These are phyloP conservation scores for Collybia sp. DNA, from an alignment of 768 basidiomycete genomes.

Conservation along the genomic window DNA sequence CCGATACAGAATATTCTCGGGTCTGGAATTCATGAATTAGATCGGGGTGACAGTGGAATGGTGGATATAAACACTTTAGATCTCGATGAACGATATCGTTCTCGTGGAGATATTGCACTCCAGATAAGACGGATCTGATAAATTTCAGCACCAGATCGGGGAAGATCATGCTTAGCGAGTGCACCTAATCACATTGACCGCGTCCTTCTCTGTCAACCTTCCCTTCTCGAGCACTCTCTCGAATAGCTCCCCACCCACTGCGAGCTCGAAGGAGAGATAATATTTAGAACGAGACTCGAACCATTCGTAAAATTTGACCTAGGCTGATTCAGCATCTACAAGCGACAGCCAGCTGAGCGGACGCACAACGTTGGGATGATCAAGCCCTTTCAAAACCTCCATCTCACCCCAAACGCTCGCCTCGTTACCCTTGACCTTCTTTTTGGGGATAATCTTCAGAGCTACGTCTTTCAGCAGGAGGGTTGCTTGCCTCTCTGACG, in stretches of 20 bases:
- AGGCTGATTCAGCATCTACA: neutral
- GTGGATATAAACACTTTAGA: conserved; percentile 57
- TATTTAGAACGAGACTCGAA: conserved; percentile 94
- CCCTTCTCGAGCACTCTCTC: conserved; percentile 81
- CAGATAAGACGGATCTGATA: conserved; percentile 75
- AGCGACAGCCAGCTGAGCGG: conserved; percentile 21
- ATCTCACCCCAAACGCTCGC: conserved; percentile 89
- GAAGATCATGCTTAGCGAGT: conserved; percentile 19
- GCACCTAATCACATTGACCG: conserved; percentile 69
- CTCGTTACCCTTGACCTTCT: conserved; percentile 92
- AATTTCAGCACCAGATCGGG: neutral
- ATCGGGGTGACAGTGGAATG: neutral
- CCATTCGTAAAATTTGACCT: conserved; percentile 97
- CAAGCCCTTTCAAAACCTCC: conserved; percentile 83
- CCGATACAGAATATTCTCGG: conserved; percentile 94
- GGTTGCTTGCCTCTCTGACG: conserved; percentile 12
- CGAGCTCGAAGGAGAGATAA: conserved; percentile 94
- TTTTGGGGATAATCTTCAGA: conserved; percentile 90
- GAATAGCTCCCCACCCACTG: conserved; percentile 92
- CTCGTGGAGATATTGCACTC: conserved; percentile 85
- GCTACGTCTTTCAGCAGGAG: conserved; percentile 69
- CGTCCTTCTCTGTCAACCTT: conserved; percentile 92
- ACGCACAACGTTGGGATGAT: conserved; percentile 85
- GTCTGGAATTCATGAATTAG: conserved; percentile 37
- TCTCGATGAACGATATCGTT: conserved; percentile 96